Percentiles rank a stretch among this genome's conserved stretches.
These are phyloP conservation scores for Schizosaccharomyces osmophilus DNA, from an alignment of 805 yeast species.

Conservation along the genomic window DNA sequence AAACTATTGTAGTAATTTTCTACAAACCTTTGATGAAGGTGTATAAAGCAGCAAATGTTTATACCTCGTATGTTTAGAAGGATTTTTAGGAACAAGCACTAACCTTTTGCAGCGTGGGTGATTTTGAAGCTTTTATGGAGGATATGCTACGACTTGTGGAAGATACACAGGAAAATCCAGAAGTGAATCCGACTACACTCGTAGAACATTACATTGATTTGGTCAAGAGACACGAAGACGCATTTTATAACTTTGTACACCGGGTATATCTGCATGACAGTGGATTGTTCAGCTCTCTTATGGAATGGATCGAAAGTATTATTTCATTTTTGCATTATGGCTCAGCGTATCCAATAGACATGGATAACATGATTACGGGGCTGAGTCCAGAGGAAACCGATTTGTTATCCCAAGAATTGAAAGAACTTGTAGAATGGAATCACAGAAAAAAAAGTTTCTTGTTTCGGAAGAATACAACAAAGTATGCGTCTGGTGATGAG, in stretches of 20 bases:
- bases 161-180: constrained; percentile 23
- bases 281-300: constrained; percentile 43
- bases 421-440: neutral
- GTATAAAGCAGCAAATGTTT: constrained; percentile 41
- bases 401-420: neutral
- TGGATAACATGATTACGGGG: constrained; percentile 2
- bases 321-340: constrained; percentile 40
- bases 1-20: constrained; percentile 45
- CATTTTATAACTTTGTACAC: constrained; percentile 52
- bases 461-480: neutral
- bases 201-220: constrained; percentile 42
- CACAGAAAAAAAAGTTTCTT: neutral
- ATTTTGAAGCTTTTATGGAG: constrained; percentile 37
- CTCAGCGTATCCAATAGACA: constrained; percentile 8
- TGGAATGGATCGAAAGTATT: constrained; percentile 50
- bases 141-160: constrained; percentile 41
- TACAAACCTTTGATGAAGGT: constrained; percentile 51
- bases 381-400: neutral
- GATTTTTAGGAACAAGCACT: neutral
- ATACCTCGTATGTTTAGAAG: constrained; percentile 21
- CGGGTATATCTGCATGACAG: constrained; percentile 61
- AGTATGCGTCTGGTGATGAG: neutral
- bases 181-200: constrained; percentile 32
- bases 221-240: constrained; percentile 45
- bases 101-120: constrained; percentile 17